Evolutionary conservation across 2,329 filamentous ascomycete species (phyloP), one percentile per base, ranked within the genome.

Genomic region (Clarireedia paspali): DNA sequence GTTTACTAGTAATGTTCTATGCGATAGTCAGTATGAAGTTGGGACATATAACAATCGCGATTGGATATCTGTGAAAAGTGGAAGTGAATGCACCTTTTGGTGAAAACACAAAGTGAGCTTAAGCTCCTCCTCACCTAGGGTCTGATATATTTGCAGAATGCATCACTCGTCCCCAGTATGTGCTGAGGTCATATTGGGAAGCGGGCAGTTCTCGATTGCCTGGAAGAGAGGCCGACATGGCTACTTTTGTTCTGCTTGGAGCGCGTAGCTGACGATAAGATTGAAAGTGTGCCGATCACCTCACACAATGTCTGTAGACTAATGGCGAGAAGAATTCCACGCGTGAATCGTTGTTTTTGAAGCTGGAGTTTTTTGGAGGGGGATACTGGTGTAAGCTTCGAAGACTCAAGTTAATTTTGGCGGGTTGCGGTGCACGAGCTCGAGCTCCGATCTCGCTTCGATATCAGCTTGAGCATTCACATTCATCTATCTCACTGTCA

Each of bases 161-260:
- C 74, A 82, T 83, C 68, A 97, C 94, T 57, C 94, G 85, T 62
- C 94, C 94, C 89, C 89, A 94, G 75, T 99, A 99, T 47, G 91
- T 96, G 70, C 74, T 83, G 67, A 99, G 79, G 70, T 99, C 89
- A 81, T 95, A 92, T 73, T 91, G 90, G 54, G 94, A 99, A 56
- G 85, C 83, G 59, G 94, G 94, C 62, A 96, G 80, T 72, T 96
- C 90, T 71, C 92, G 87, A 66, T 74, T 74, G 58, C 84, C 84
- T 49, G 83, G 82, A 34, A 87, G 72, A 24, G 84, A 85, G 57
- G 83, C 76, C 56, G 84, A 87, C 84, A 87, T 87, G 39, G 40
- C 59, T 46, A 30, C 4, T n/a, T 42, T 42, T 42, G n/a, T n/a
- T 20, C 39, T 42, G 20, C 10, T 23, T 45, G 42, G 23, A 23